Conservation (phyloP, 2,329 filamentous ascomycete genomes). For the Ophiostoma triangulosporum region DNA sequence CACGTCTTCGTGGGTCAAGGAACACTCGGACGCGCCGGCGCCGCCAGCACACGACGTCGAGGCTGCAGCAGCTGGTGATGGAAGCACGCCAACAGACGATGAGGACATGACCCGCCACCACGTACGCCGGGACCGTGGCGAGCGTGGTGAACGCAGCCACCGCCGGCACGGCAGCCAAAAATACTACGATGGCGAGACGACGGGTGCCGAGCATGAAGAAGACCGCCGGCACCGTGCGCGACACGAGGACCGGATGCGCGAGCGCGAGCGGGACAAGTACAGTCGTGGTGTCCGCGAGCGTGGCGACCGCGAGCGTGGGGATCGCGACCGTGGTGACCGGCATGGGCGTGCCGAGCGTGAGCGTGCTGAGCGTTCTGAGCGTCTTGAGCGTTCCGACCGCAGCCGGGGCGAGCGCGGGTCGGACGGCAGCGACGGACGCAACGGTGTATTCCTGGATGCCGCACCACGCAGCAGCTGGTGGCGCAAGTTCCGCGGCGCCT, state of each 20-base stretch:
- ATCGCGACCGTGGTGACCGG: slow-evolving; percentile 10
- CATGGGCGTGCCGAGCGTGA: slow-evolving; percentile 17
- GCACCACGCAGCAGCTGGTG: slow-evolving; percentile 45
- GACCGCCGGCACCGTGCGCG: slow-evolving; percentile 18
- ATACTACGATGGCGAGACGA: slow-evolving; percentile 26
- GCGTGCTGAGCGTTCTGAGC: too few species aligned
- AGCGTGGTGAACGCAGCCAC: slow-evolving; percentile 35
- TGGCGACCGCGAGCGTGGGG: neutral
- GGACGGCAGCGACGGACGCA: slow-evolving; percentile 24
- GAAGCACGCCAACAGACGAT: slow-evolving; percentile 24
- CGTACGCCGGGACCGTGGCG: slow-evolving; percentile 35
- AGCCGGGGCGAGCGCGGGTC: slow-evolving; percentile 18
- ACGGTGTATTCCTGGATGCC: slow-evolving; percentile 29
- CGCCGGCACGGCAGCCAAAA: slow-evolving; percentile 30
- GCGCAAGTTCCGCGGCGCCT: slow-evolving; percentile 35
- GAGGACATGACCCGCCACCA: slow-evolving; percentile 36
- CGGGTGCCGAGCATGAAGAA: slow-evolving; percentile 20
- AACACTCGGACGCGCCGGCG: slow-evolving; percentile 47
- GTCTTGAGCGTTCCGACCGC: too few species aligned
- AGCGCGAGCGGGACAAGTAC: slow-evolving; percentile 3
- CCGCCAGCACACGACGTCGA: slow-evolving; percentile 28
- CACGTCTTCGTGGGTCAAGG: slow-evolving; percentile 53
- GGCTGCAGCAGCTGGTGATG: slow-evolving; percentile 17
- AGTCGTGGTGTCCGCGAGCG: slow-evolving; percentile 4
- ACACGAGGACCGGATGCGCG: slow-evolving; percentile 19